Conservation (phyloP, 177 flowering plant genomes). For the Vitis hybrid region DNA sequence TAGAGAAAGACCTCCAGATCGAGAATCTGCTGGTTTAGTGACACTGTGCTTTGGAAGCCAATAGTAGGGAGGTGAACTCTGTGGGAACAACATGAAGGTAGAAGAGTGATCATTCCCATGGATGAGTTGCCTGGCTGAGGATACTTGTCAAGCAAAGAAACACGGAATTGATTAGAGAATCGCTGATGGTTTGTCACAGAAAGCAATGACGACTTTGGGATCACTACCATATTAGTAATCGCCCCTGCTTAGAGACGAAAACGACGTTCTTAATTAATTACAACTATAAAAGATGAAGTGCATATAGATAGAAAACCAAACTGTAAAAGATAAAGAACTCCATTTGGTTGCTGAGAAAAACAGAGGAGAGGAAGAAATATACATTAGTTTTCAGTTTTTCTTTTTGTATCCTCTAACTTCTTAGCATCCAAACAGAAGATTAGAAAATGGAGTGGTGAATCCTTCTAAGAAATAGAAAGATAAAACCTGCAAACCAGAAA, state of each 20-base stretch:
- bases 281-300: not conserved
- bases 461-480: not conserved
- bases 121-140: conserved; percentile 27
- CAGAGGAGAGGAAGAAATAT: too few relatives aligned
- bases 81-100: conserved; percentile 23
- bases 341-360: too few relatives aligned
- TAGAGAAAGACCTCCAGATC: conserved; percentile 45
- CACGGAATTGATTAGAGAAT: conserved; percentile 18
- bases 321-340: too few relatives aligned
- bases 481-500: too few relatives aligned
- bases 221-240: conserved; percentile 43
- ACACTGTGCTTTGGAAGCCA: conserved; percentile 22
- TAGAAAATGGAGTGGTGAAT: not conserved
- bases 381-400: not conserved
- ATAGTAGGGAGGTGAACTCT: conserved; percentile 17
- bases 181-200: conserved; percentile 24
- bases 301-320: too few relatives aligned
- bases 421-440: not conserved
- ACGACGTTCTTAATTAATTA: not conserved
- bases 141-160: conserved; percentile 47
- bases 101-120: conserved; percentile 21
- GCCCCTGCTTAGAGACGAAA: conserved; percentile 31
- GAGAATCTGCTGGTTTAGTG: conserved; percentile 32
- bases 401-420: not conserved
- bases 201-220: conserved; percentile 36